A percentile compares a stretch with the other conserved stretches of the same genome.
phyloP scores from a whole-genome alignment of 2,329 filamentous ascomycete genomes.

The Ophiognomonia clavigignenti-juglandacearum region DNA sequence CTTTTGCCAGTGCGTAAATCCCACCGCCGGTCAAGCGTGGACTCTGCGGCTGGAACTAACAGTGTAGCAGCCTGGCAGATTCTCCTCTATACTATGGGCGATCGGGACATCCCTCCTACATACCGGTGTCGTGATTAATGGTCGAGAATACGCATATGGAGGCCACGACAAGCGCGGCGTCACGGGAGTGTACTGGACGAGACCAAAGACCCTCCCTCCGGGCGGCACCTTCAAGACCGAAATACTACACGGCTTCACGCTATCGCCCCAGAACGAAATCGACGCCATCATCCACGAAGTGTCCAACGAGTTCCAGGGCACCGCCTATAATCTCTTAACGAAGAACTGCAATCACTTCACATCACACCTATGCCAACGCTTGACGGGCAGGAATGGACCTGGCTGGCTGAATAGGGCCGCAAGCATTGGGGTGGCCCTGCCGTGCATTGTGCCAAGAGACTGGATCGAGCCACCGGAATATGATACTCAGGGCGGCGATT shows the following conservation, averaged over 20 bases:
- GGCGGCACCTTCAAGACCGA: conserved; percentile 72
- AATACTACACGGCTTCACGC: conserved; percentile 75
- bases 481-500: conserved; percentile 65
- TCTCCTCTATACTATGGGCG: conserved; percentile 74
- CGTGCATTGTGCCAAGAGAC: conserved; percentile 76
- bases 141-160: conserved; percentile 79
- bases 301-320: conserved; percentile 69
- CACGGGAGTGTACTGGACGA: conserved; percentile 82
- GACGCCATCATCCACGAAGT: conserved; percentile 63
- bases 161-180: conserved; percentile 67
- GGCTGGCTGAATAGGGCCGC: conserved; percentile 78
- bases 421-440: conserved; percentile 74
- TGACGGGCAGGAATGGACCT: conserved; percentile 67
- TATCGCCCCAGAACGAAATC: conserved; percentile 64
- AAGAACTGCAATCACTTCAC: conserved; percentile 91
- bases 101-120: conserved; percentile 74
- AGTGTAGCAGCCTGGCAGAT: conserved; percentile 57
- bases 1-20: conserved; percentile 60
- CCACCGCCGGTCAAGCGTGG: no score
- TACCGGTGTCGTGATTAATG: conserved; percentile 76
- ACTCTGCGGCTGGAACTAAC: conserved; percentile 9
- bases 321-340: conserved; percentile 74
- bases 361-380: conserved; percentile 65
- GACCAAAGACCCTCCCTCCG: conserved; percentile 65
- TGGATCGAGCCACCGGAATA: conserved; percentile 78